Conservation (phyloP, 495 filamentous ascomycete species). For the Hyaloscypha finlandica region DNA sequence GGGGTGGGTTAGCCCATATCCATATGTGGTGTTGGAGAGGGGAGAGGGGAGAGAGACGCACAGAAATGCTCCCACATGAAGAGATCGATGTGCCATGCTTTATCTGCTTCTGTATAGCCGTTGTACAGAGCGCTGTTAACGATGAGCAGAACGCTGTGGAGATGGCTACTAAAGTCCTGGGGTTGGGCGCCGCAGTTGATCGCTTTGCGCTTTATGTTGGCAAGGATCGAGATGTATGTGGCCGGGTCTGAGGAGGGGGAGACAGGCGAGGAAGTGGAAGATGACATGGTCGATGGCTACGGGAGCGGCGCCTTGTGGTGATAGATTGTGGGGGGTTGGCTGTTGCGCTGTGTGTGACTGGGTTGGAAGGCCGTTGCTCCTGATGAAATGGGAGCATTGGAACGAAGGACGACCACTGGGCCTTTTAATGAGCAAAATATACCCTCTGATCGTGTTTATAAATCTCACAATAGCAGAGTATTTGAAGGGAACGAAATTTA, state of each 20-base stretch:
- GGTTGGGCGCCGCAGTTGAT: neutral
- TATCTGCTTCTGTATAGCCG: neutral
- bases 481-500: neutral
- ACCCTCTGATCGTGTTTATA: neutral
- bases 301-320: neutral
- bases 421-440: neutral
- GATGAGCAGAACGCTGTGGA: neutral
- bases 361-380: neutral
- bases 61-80: neutral
- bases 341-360: neutral
- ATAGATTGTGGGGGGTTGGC: neutral
- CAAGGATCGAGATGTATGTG: neutral
- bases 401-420: too few species aligned
- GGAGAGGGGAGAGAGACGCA: neutral
- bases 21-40: neutral
- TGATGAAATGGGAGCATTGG: neutral
- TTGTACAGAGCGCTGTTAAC: neutral
- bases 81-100: neutral
- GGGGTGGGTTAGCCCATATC: neutral
- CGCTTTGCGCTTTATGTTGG: constrained; percentile 3
- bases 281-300: neutral
- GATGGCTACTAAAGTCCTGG: neutral
- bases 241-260: neutral
- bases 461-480: neutral
- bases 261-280: neutral